Percentiles rank a stretch among this genome's conserved stretches.
Conservation (phyloP, 805 yeast genomes). For the Candida wancherniae region DNA sequence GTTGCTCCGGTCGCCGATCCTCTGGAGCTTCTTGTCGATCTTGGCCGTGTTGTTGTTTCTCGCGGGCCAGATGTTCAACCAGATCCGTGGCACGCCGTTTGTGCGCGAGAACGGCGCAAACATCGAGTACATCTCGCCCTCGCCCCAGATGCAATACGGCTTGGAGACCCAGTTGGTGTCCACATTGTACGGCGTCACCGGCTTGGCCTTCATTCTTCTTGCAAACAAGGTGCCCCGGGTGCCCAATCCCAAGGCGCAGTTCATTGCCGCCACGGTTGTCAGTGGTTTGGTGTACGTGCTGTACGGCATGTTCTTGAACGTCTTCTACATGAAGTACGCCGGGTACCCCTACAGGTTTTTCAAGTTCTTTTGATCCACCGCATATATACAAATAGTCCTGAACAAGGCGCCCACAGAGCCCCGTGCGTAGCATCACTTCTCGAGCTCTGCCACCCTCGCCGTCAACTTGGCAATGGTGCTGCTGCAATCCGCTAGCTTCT, state of each 20-base stretch:
- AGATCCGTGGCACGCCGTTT: conserved; percentile 64
- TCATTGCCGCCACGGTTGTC: conserved; percentile 44
- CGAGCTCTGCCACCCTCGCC: conserved; percentile 20
- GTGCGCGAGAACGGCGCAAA: conserved; percentile 7
- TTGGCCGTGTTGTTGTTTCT: conserved; percentile 64
- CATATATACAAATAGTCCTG: neutral
- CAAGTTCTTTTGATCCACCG: conserved; percentile 7
- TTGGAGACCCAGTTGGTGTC: conserved; percentile 87
- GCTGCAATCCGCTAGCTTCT: conserved; percentile 23
- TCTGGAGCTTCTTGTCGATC: conserved; percentile 74
- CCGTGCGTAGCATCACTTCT: neutral
- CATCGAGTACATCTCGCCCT: conserved; percentile 12
- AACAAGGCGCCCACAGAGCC: neutral
- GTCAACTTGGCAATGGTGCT: conserved; percentile 35
- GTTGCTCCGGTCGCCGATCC: conserved; percentile 45
- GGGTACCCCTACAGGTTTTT: conserved; percentile 74
- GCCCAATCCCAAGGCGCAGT: conserved; percentile 41
- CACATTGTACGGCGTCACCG: conserved; percentile 63
- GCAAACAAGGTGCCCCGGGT: conserved; percentile 51
- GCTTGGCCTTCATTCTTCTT: conserved; percentile 55
- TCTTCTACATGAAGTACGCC: conserved; percentile 65
- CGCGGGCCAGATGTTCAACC: conserved; percentile 91
- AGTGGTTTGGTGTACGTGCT: conserved; percentile 45
- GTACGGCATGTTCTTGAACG: conserved; percentile 58
- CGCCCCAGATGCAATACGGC: conserved; percentile 59